Evolutionary conservation across 2,329 filamentous ascomycete genomes (phyloP), one percentile per base, ranked within the genome.

Genomic region (Colletotrichum musicola): DNA sequence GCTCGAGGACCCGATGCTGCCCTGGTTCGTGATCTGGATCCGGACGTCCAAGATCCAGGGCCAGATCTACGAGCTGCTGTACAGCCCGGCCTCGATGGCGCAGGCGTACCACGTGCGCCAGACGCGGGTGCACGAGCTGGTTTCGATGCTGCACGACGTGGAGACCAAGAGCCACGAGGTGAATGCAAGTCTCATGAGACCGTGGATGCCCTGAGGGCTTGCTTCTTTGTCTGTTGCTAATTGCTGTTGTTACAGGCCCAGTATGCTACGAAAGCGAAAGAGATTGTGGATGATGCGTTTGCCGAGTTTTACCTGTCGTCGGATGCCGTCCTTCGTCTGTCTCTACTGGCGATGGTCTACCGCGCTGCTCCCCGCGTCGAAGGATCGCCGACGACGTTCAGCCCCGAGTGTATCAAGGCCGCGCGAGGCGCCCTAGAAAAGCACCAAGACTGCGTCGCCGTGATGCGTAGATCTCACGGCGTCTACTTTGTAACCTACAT

Each of bases 11-110:
- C 65, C 62, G 38, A 81, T 76, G 27, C 75, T 72, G 71, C 74
- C 73, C 68, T 79, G 81, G 5, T 84, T 85, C 66, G 75, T 77
- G 6, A 71, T 84, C 0, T 89, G 86, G 85, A 81, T 87, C 40
- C 74, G 79, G 53, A 80, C 86, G 4, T 83, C 85, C 18, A 81
- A 80, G 22, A 82, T 87, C 6, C 85, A 89, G 61, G 85, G 86
- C 4, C 81, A 84, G 4, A 84, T 89, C 35, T 89, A 89, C 68
- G 83, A 88, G 72, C 77, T 83, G 5, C 75, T 90, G 3, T 90
- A 89, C 72, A 81, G 80, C 22, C 80, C 80, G 1, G 81, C 78
- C 4, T 79, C 81, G 0, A 77, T 82, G 25, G 74, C 76, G 1
- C 78, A 82, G 64, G 71, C 77, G 0, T 77, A 78, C 9, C 63